These are phyloP conservation scores for Panaeolus cyanescens DNA, from an alignment of 768 basidiomycete genomes.

Conservation along the genomic window DNA sequence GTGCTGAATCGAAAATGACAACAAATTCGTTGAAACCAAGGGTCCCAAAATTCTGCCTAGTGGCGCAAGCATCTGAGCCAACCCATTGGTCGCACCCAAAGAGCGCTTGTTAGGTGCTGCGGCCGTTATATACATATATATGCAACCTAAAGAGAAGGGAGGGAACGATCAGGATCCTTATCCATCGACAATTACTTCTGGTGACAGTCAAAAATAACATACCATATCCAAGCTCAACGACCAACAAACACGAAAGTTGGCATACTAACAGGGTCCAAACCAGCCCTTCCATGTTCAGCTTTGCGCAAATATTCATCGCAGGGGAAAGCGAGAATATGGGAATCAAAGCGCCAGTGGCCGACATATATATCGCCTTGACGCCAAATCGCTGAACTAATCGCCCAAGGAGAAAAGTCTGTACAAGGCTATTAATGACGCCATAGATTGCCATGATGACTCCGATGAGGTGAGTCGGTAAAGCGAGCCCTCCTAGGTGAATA, in stretches of 20 bases:
- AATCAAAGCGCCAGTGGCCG: conserved; percentile 41
- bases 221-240: conserved; percentile 35
- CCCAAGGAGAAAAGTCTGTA: conserved; percentile 58
- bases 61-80: conserved; percentile 30
- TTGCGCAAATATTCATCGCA: conserved; percentile 46
- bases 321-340: conserved; percentile 52
- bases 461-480: conserved; percentile 51
- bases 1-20: conserved; percentile 27
- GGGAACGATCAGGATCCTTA: too few relatives aligned
- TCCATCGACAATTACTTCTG: too few relatives aligned
- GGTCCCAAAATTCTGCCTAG: conserved; percentile 23
- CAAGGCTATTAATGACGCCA: conserved; percentile 53
- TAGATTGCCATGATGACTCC: conserved; percentile 54
- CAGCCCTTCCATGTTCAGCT: conserved; percentile 20
- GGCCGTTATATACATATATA: conserved; percentile 52
- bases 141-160: conserved; percentile 17
- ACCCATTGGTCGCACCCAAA: conserved; percentile 58
- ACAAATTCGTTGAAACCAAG: conserved; percentile 19
- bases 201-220: too few relatives aligned
- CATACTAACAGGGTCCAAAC: conserved; percentile 28
- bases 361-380: conserved; percentile 50
- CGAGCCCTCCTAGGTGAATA: conserved; percentile 56
- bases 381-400: conserved; percentile 54
- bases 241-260: conserved; percentile 29
- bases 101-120: conserved; percentile 55